Evolutionary conservation across 1,139 yeast genomes (phyloP).

Genomic region (Kodamaea alishanica): DNA sequence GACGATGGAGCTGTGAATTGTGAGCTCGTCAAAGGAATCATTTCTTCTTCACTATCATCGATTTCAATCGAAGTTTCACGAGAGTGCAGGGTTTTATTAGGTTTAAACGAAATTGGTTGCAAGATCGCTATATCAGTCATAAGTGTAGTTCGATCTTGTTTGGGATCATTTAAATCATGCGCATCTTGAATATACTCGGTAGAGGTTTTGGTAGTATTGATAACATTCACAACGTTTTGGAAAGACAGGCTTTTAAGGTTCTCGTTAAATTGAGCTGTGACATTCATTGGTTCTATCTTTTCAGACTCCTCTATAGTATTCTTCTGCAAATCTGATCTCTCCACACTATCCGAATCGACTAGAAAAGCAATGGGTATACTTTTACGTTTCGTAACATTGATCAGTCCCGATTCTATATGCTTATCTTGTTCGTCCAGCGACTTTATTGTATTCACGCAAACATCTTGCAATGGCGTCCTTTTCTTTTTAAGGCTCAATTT

Average conservation of each 20-base stretch:
- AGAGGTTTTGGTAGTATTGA: too few relatives aligned
- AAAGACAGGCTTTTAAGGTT: too few relatives aligned
- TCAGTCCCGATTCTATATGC: background rate
- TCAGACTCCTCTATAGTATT: too few relatives aligned
- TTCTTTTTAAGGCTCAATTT: too few relatives aligned
- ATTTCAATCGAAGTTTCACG: conserved; percentile 2
- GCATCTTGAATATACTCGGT: conserved; percentile 1
- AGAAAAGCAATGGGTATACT: conserved; percentile 6
- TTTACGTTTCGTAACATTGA: background rate
- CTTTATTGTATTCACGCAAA: background rate
- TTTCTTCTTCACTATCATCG: conserved; percentile 17
- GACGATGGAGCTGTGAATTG: conserved; percentile 1
- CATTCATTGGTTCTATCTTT: too few relatives aligned
- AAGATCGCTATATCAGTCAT: too few relatives aligned
- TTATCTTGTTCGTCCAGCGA: background rate
- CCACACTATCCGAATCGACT: background rate
- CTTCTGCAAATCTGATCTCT: too few relatives aligned
- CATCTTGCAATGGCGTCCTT: background rate
- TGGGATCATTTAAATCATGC: too few relatives aligned
- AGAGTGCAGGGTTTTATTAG: too few relatives aligned
- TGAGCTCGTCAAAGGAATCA: conserved; percentile 9
- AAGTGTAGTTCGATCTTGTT: conserved; percentile 3
- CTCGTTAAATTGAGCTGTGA: too few relatives aligned
- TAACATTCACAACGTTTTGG: too few relatives aligned
- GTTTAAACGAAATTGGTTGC: too few relatives aligned